phyloP scores from a whole-genome alignment of 352 stramenopile genomes.

The Phytophthora podocarpi region DNA sequence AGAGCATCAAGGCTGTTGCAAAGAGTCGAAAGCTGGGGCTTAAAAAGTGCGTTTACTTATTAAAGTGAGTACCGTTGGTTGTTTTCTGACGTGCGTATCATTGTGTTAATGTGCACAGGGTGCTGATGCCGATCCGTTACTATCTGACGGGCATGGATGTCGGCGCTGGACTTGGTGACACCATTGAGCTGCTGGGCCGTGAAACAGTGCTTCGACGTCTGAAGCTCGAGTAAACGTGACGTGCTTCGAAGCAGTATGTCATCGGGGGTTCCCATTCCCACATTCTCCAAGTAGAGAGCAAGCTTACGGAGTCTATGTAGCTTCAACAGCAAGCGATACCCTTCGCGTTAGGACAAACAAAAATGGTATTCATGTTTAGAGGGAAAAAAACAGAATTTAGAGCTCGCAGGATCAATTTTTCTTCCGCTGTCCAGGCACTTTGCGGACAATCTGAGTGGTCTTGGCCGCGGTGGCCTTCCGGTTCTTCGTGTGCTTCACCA shows the following conservation, averaged over 20 bases:
- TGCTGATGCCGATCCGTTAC: slow-evolving; percentile 90
- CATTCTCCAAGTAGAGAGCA: background rate
- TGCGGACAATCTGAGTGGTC: slow-evolving; percentile 49
- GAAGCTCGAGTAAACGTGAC: slow-evolving; percentile 18
- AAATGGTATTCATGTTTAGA: slow-evolving; percentile 25
- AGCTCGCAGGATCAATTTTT: slow-evolving; percentile 33
- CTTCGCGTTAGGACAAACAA: slow-evolving; percentile 12
- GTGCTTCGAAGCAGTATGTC: no score
- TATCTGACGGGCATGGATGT: slow-evolving; percentile 89
- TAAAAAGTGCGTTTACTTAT: slow-evolving; percentile 66
- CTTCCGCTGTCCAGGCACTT: slow-evolving; percentile 47
- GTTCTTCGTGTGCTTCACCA: slow-evolving; percentile 42
- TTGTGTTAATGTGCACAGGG: slow-evolving; percentile 39
- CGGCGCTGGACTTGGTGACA: slow-evolving; percentile 80
- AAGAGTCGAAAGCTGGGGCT: slow-evolving; percentile 79
- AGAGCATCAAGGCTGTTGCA: slow-evolving; percentile 74
- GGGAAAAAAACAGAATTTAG: slow-evolving; percentile 27
- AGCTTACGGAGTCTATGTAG: background rate
- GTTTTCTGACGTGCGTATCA: background rate
- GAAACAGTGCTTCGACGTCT: slow-evolving; percentile 61
- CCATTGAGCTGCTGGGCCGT: slow-evolving; percentile 77
- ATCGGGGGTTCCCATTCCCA: no score
- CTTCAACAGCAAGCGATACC: background rate
- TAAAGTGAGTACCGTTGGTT: background rate
- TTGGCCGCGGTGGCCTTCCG: slow-evolving; percentile 33